Evolutionary conservation across 495 filamentous ascomycete species (phyloP), one percentile per base, ranked within the genome.

Genomic region (Podospora pseudopauciseta): DNA sequence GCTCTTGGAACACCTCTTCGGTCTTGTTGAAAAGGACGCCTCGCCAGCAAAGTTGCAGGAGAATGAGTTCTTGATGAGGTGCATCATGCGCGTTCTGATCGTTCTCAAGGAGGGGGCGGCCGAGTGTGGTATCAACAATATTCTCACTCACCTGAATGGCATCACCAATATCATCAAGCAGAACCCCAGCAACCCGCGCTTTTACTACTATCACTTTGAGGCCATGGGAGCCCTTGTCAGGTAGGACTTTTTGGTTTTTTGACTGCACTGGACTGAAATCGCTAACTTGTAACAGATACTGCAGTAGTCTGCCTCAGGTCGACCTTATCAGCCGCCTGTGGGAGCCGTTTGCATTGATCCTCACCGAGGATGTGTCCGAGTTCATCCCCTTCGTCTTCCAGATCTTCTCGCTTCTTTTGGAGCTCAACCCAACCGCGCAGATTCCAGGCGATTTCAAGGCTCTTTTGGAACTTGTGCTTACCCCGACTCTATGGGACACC

Each of bases 191-290:
- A 99, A 99, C 78, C 96, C 96, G 2, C 86, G 93, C 18, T 99
- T 99, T 79, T 97, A 96, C 79, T 97, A 99, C 80, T 99, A 93
- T 79, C 92, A 96, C 76, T 99, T 99, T 67, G 96, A 99, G 79
- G 89, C 91, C 2, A 78, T 98, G 59, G 96, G 95, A n/a, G 94
- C 95, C n/a, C 86, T 99, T 60, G 92, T 98, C 66, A 84, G 89
- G 87, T 92, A 76, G 70, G 75, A 68, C 11, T 56, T 20, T 18
- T 27, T 30, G 27, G 15, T 32, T 20, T 2, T 19, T 44, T 58
- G 5, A 11, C 6, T n/a, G 0, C 11, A 15, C 26, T 39, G 9
- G 53, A 2, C 6, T 4, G 19, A 16, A 18, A n/a, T 62, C 23
- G 16, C 69, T 76, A 70, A 75, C 73, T 30, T 26, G 13, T 27